These are phyloP conservation scores for Cucurbita pepo DNA, from an alignment of 306 rosid species.

Conservation along the genomic window DNA sequence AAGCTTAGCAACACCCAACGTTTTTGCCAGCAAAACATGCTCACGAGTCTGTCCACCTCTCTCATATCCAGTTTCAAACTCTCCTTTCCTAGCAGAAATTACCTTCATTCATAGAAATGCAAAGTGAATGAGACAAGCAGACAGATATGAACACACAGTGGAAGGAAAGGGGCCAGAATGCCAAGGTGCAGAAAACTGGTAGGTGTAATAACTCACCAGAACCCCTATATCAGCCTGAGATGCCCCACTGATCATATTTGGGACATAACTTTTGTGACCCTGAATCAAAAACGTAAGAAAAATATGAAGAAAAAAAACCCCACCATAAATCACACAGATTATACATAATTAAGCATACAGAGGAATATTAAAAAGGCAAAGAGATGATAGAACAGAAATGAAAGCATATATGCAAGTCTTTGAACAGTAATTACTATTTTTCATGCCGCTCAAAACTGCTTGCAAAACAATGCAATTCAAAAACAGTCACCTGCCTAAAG, in stretches of 20 bases:
- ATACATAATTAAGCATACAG: not conserved
- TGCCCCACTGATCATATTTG: constrained; percentile 99
- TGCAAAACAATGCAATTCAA: not conserved
- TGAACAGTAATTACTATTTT: not conserved
- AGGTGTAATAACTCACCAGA: constrained; percentile 38
- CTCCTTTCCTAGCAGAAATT: constrained; percentile 97
- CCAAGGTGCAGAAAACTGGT: not conserved
- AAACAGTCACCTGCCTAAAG: not conserved
- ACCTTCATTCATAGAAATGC: constrained; percentile 32
- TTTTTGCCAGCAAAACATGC: constrained; percentile 94
- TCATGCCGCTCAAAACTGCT: not conserved
- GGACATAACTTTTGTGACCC: constrained; percentile 99
- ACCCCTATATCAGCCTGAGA: constrained; percentile 98
- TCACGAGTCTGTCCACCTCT: constrained; percentile 99
- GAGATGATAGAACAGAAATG: not conserved
- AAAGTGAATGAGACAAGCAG: constrained; percentile 4
- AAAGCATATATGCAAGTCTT: not conserved
- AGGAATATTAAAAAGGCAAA: not conserved
- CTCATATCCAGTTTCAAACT: constrained; percentile 98
- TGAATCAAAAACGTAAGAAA: constrained; percentile 16
- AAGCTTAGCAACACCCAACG: constrained; percentile 82
- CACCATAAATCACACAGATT: not conserved
- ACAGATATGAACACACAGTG: not conserved
- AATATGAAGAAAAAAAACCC: not conserved
- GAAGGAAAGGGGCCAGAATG: not conserved